Base-by-base conservation (phyloP, 257 asterid species). In the Nicotiana tomentosiformis region DNA sequence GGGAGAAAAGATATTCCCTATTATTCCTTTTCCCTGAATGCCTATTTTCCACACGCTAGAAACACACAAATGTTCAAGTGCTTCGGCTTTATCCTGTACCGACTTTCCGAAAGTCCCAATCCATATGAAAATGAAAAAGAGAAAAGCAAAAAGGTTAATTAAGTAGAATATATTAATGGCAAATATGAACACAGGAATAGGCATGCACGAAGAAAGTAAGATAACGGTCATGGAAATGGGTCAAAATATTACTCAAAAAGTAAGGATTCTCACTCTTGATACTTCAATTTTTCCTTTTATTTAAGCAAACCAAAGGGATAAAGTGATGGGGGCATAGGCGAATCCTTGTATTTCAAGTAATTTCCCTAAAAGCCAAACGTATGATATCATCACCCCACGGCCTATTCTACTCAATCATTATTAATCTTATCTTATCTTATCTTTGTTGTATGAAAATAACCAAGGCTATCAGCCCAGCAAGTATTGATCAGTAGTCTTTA, bases 271-370 rank as follows among this genome's bases (percentile, higher is more conserved):
- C 64, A 26, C 10, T 64, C 18, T 29, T 29, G 37, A 2, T 6
- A 29, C 39, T 5, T 15, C 37, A 26, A 26, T 26, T 29, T 12
- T 26, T 29, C 39, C 16, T 29, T 5, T 64, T 0, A 26, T 64
- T 64, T 12, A 83, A 83, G 58, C 74, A 12, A 80, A 72, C 11
- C 35, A 69, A 85, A 83, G 67, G 83, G 85, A 78, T 77, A 64
- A 82, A 84, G 81, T 81, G 84, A 60, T 64, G 33, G 37, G 2
- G 15, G 87, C 29, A 89, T 77, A 80, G 69, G 81, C 29, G 90
- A 88, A 88, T 88, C 87, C 88, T 84, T 88, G 85, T 46, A 82
- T 86, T 85, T 85, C 81, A 88, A 90, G 91, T 81, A 91, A 90
- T 81, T 86, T 82, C 89, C 84, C 86, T 88, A 56, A 23, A 87